phyloP scores from a whole-genome alignment of 2,329 filamentous ascomycete species.

The Trichoderma brevicompactum region DNA sequence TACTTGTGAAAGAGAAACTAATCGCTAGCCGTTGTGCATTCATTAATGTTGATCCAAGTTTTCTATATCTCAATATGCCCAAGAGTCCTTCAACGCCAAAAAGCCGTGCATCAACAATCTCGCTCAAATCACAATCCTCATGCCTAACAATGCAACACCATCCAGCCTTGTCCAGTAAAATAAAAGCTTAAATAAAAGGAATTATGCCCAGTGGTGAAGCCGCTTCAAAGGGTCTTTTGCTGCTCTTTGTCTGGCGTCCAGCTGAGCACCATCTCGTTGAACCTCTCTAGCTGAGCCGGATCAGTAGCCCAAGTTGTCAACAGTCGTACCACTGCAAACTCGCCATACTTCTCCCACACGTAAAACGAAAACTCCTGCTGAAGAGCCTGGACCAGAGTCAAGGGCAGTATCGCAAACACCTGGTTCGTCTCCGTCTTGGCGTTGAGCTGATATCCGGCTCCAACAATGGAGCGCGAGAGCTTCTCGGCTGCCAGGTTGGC shows the following conservation, averaged over 20 bases:
- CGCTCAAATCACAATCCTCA: slow-evolving; percentile 12
- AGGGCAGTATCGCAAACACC: slow-evolving; percentile 52
- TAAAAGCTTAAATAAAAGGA: background rate
- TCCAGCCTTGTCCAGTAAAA: background rate
- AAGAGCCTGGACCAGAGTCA: slow-evolving; percentile 44
- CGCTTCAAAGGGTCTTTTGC: background rate
- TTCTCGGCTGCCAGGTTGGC: slow-evolving; percentile 51
- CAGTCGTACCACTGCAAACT: slow-evolving; percentile 48
- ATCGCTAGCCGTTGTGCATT: background rate
- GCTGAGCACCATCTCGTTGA: slow-evolving; percentile 38
- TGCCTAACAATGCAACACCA: background rate
- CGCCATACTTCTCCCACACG: slow-evolving; percentile 51
- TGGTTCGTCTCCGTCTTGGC: slow-evolving; percentile 57
- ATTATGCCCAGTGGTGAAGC: background rate
- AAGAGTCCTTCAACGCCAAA: slow-evolving; percentile 11
- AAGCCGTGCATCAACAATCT: background rate
- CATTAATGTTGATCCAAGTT: slow-evolving; percentile 1
- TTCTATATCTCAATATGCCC: slow-evolving; percentile 3
- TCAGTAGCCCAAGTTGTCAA: slow-evolving; percentile 58
- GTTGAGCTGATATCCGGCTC: slow-evolving; percentile 47
- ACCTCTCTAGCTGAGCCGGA: slow-evolving; percentile 46
- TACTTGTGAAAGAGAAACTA: background rate
- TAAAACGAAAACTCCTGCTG: slow-evolving; percentile 53
- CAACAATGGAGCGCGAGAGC: slow-evolving; percentile 49
- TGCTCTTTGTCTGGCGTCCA: slow-evolving; percentile 28